phyloP scores from a whole-genome alignment of 768 basidiomycete genomes.

The Coprinopsis marcescibilis region DNA sequence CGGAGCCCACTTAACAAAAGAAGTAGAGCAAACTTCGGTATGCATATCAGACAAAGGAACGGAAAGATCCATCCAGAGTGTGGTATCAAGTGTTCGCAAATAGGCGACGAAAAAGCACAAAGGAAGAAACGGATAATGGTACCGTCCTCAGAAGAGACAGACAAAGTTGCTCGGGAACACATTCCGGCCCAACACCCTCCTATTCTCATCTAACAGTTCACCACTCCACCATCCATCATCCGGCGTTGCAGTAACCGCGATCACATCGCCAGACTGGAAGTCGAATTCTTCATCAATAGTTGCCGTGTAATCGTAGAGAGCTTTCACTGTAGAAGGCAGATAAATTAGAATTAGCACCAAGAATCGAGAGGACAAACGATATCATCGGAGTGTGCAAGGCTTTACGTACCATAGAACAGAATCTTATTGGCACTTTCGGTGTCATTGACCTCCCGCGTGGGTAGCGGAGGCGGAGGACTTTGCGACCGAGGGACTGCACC shows the following conservation, averaged over 20 bases:
- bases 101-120: neutral
- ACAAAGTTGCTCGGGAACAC: slow-evolving; percentile 90
- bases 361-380: slow-evolving; percentile 3
- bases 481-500: slow-evolving; percentile 15
- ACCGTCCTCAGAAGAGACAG: slow-evolving; percentile 21
- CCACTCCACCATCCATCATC: slow-evolving; percentile 99
- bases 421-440: slow-evolving; percentile 37
- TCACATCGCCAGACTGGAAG: slow-evolving; percentile 94
- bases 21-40: too few relatives aligned
- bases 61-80: too few relatives aligned
- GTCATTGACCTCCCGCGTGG: slow-evolving; percentile 18
- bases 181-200: slow-evolving; percentile 64
- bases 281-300: slow-evolving; percentile 91
- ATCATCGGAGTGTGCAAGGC: too few relatives aligned
- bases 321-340: slow-evolving; percentile 55
- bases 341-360: neutral
- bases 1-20: too few relatives aligned
- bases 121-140: neutral
- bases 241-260: slow-evolving; percentile 90
- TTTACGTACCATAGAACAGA: slow-evolving; percentile 75
- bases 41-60: too few relatives aligned
- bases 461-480: slow-evolving; percentile 21
- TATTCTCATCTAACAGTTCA: slow-evolving; percentile 67
- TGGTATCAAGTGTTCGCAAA: too few relatives aligned
- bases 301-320: slow-evolving; percentile 81